Evolutionary conservation across 208 protist genomes (phyloP).

Genomic region (Zelonia costaricensis): DNA sequence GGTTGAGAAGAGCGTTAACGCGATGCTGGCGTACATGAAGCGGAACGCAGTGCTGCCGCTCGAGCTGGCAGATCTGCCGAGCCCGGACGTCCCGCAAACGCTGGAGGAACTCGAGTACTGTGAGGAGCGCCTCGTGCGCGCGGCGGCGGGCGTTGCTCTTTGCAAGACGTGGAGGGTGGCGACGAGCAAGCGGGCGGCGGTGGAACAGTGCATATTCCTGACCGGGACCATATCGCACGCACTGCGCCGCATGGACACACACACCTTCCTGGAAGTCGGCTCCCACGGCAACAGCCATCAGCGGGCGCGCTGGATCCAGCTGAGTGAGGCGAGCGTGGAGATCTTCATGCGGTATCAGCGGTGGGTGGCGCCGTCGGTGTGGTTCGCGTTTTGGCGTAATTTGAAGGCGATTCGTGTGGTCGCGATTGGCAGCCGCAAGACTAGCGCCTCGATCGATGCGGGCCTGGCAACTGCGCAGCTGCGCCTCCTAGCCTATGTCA

Average conservation of each 20-base stretch:
- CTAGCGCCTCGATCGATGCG: not conserved
- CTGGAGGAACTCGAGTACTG: slow-evolving; percentile 6
- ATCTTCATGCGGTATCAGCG: slow-evolving; percentile 15
- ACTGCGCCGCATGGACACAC: not conserved
- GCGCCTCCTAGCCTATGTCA: slow-evolving; percentile 19
- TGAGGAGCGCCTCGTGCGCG: too few relatives aligned
- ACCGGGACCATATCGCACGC: too few relatives aligned
- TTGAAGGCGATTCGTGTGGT: not conserved
- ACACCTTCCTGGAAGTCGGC: not conserved
- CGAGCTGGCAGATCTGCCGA: not conserved
- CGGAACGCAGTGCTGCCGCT: slow-evolving; percentile 9
- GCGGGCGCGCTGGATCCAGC: slow-evolving; percentile 4
- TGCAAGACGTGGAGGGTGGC: too few relatives aligned
- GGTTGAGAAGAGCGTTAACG: slow-evolving; percentile 39
- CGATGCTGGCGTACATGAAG: slow-evolving; percentile 33
- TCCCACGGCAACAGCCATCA: not conserved
- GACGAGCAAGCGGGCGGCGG: too few relatives aligned
- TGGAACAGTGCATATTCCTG: too few relatives aligned
- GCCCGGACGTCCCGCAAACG: not conserved
- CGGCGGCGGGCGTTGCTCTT: too few relatives aligned
- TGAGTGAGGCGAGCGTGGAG: not conserved
- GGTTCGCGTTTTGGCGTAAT: slow-evolving; percentile 4
- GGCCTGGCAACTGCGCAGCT: not conserved
- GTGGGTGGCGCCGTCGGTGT: slow-evolving; percentile 23
- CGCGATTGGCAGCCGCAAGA: not conserved